A percentile compares a stretch with the other conserved stretches of the same genome.
phyloP scores from a whole-genome alignment of 306 rosid species.

The Vigna nakashimae region DNA sequence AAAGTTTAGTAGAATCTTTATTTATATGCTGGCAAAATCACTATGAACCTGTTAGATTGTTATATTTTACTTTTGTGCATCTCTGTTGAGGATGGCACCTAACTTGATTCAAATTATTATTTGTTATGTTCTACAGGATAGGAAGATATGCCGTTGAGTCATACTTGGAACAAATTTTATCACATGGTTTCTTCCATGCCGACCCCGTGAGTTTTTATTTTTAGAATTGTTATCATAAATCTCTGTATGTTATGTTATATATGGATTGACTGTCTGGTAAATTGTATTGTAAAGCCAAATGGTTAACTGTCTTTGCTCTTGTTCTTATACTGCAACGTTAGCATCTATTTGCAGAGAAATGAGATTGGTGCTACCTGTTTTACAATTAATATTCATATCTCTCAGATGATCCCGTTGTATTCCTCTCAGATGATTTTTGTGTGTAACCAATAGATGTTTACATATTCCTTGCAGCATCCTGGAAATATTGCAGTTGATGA shows the following conservation, averaged over 20 bases:
- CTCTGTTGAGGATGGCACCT: conserved; percentile 27
- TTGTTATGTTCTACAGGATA: conserved; percentile 63
- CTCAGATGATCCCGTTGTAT: neutral
- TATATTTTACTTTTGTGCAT: conserved; percentile 41
- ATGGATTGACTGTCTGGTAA: conserved; percentile 28
- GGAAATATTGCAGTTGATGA: conserved; percentile 99
- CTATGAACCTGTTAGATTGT: neutral
- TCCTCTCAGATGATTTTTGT: neutral
- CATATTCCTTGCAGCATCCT: conserved; percentile 78
- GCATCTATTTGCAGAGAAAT: conserved; percentile 29
- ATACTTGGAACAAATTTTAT: conserved; percentile 92
- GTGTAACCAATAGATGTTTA: conserved; percentile 18
- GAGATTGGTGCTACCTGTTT: conserved; percentile 26
- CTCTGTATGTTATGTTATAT: conserved; percentile 10
- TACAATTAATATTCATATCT: neutral
- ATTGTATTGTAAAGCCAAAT: conserved; percentile 32
- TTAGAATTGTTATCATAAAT: conserved; percentile 38
- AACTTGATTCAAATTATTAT: conserved; percentile 21
- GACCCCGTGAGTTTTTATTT: conserved; percentile 81
- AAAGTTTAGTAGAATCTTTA: conserved; percentile 60
- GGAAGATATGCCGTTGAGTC: conserved; percentile 98
- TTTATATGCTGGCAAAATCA: conserved; percentile 31
- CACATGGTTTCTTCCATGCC: conserved; percentile 99
- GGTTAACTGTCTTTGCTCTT: conserved; percentile 22
- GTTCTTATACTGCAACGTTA: conserved; percentile 35